Percentiles rank a stretch among this genome's conserved stretches.
Evolutionary conservation across 106 monocot species (phyloP).

Genomic region (Xerophyta viscosa): DNA sequence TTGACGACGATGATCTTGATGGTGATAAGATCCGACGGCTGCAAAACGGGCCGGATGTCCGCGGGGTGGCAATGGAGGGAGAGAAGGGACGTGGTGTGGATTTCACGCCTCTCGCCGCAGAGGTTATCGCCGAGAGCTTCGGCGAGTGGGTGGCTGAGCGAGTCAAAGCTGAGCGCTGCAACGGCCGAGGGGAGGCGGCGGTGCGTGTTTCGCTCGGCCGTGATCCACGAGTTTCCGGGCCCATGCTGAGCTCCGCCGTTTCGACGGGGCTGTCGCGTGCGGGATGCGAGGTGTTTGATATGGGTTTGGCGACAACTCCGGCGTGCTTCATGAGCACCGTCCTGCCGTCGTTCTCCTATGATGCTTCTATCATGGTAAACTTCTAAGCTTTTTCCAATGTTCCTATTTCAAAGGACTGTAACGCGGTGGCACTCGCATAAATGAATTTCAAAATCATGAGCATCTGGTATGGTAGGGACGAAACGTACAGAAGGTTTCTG

Average conservation of each 20-base stretch:
- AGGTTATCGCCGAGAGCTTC: conserved; percentile 49
- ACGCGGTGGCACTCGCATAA: too few species aligned
- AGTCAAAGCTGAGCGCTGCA: neutral
- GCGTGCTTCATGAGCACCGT: conserved; percentile 65
- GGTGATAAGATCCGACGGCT: conserved; percentile 30
- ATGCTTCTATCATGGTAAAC: conserved; percentile 49
- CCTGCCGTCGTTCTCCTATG: conserved; percentile 23
- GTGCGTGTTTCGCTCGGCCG: conserved; percentile 40
- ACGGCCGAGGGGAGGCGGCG: neutral
- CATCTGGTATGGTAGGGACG: too few species aligned
- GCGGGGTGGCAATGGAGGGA: conserved; percentile 48
- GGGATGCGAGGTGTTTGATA: conserved; percentile 35
- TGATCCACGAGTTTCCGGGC: conserved; percentile 39
- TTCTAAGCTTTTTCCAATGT: too few species aligned
- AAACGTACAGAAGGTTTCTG: too few species aligned
- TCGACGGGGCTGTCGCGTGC: conserved; percentile 36
- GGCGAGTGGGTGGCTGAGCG: conserved; percentile 41
- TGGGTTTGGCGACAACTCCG: conserved; percentile 57
- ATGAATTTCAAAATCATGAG: too few species aligned
- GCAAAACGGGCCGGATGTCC: conserved; percentile 52
- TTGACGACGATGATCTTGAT: conserved; percentile 8
- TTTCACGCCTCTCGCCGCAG: conserved; percentile 37
- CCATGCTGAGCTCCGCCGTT: conserved; percentile 21
- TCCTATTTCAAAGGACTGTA: too few species aligned
- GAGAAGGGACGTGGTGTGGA: conserved; percentile 38